A percentile compares a stretch with the other conserved stretches of the same genome.
Evolutionary conservation across 306 rosid species (phyloP).

Genomic region (Vigna mungo): DNA sequence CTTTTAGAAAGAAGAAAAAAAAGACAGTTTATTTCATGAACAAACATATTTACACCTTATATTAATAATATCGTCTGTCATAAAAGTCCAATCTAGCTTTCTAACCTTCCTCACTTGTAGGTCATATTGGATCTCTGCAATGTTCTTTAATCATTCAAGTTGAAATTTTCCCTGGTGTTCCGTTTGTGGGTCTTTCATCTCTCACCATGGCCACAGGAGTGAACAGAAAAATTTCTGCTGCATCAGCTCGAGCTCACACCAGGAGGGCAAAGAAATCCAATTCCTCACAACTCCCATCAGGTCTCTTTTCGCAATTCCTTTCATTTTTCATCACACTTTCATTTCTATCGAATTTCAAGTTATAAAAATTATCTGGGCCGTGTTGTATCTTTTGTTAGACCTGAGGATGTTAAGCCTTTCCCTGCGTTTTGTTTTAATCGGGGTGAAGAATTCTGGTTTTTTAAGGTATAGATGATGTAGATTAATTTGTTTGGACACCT

Average conservation of each 20-base stretch:
- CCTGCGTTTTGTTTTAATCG: neutral
- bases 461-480: neutral
- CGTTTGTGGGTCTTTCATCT: neutral
- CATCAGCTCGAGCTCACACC: constrained; percentile 83
- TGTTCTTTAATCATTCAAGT: neutral
- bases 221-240: constrained; percentile 78
- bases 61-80: no score
- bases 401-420: constrained; percentile 15
- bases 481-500: neutral
- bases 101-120: neutral
- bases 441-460: neutral
- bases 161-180: neutral
- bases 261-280: constrained; percentile 57
- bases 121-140: constrained; percentile 11
- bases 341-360: neutral
- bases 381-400: neutral
- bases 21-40: neutral
- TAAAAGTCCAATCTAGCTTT: neutral
- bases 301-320: constrained; percentile 41
- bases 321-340: constrained; percentile 5
- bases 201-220: constrained; percentile 63
- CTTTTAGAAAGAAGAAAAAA: no score
- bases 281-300: constrained; percentile 62
- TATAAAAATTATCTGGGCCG: neutral
- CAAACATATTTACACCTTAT: no score